Percentiles rank a stretch among this genome's conserved stretches.
These are phyloP conservation scores for Amauroascus verrucosus DNA, from an alignment of 2,329 filamentous ascomycete genomes.

Conservation along the genomic window DNA sequence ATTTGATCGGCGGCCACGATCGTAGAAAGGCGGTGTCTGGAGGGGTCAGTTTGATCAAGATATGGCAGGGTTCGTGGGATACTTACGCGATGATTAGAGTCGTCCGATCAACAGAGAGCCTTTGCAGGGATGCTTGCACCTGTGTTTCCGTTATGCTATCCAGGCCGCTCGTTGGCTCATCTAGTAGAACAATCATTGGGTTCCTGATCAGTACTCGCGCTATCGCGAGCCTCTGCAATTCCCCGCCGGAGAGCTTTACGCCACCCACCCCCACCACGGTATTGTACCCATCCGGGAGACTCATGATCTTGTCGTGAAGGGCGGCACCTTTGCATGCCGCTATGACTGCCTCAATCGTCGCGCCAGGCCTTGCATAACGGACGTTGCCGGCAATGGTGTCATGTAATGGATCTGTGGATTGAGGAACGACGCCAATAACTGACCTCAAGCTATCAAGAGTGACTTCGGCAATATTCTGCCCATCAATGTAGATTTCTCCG, in stretches of 20 bases:
- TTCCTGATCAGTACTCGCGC: constrained; percentile 36
- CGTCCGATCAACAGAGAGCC: constrained; percentile 40
- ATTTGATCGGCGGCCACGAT: constrained; percentile 59
- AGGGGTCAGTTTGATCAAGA: neutral
- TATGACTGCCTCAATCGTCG: constrained; percentile 49
- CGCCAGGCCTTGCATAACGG: constrained; percentile 49
- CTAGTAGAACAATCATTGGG: constrained; percentile 36
- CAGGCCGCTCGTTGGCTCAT: constrained; percentile 44
- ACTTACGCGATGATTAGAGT: constrained; percentile 40
- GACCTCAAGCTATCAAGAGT: constrained; percentile 49
- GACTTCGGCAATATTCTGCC: constrained; percentile 48
- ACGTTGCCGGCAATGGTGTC: constrained; percentile 54
- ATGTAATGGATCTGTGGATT: constrained; percentile 55
- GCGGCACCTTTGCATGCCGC: constrained; percentile 51
- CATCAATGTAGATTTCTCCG: constrained; percentile 42
- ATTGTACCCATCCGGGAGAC: constrained; percentile 45
- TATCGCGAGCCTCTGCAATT: constrained; percentile 38
- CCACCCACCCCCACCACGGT: constrained; percentile 43
- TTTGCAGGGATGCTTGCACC: constrained; percentile 39
- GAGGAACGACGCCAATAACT: constrained; percentile 53
- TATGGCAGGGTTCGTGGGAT: neutral
- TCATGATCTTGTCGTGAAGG: constrained; percentile 54
- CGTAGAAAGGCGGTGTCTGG: constrained; percentile 51
- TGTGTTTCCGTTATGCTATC: constrained; percentile 36
- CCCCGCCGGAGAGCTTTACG: constrained; percentile 41